A percentile compares a stretch with the other conserved stretches of the same genome.
phyloP scores from a whole-genome alignment of 345 rosid species.

The Camelina hispida region DNA sequence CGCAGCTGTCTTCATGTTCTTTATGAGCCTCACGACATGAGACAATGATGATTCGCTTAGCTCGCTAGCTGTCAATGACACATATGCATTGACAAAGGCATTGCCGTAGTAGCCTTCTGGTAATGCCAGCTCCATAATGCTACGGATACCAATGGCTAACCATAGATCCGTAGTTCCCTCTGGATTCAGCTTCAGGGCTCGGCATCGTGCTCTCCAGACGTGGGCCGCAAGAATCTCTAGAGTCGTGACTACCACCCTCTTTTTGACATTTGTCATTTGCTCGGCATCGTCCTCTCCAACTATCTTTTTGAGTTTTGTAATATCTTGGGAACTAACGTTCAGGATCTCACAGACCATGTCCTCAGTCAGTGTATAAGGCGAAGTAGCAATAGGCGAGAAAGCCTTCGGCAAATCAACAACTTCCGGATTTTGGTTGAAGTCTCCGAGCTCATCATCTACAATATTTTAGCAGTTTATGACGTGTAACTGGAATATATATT shows the following conservation, averaged over 20 bases:
- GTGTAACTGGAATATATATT: no score
- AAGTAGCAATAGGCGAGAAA: constrained; percentile 20
- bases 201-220: constrained; percentile 51
- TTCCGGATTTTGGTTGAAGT: not conserved
- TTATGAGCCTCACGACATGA: constrained; percentile 43
- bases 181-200: constrained; percentile 48
- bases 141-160: constrained; percentile 41
- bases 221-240: constrained; percentile 52
- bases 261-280: not conserved
- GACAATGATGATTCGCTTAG: constrained; percentile 43
- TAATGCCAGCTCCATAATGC: constrained; percentile 43
- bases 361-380: constrained; percentile 30
- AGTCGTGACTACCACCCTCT: constrained; percentile 40
- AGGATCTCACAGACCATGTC: constrained; percentile 46
- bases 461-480: no score
- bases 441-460: not conserved
- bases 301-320: constrained; percentile 42
- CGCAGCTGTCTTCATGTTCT: constrained; percentile 41
- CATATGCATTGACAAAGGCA: constrained; percentile 36
- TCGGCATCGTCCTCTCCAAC: constrained; percentile 34
- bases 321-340: constrained; percentile 33
- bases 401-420: not conserved
- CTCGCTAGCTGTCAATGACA: constrained; percentile 36
- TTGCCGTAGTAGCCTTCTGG: constrained; percentile 57
- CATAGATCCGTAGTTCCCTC: constrained; percentile 29